A percentile compares a stretch with the other conserved stretches of the same genome.
Conservation (phyloP, 768 basidiomycete species). For the Xanthoconium stramineum region DNA sequence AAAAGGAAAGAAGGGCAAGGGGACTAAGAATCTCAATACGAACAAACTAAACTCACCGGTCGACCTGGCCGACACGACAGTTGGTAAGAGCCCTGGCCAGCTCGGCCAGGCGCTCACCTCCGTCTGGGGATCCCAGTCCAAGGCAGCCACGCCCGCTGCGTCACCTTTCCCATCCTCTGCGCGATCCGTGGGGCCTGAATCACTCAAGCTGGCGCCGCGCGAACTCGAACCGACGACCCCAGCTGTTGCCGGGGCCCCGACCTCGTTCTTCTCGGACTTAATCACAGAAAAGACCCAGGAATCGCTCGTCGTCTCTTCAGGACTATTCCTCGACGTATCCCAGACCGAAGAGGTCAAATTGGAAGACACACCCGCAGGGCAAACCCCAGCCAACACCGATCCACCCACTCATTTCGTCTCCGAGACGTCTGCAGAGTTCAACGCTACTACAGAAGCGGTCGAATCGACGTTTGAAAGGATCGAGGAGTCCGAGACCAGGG, state of each 20-base stretch:
- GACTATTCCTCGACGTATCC: conserved; percentile 15
- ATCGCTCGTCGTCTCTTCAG: background rate
- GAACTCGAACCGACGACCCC: conserved; percentile 10
- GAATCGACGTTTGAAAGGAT: conserved; percentile 7
- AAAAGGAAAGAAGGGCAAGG: conserved; percentile 19
- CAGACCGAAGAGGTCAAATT: background rate
- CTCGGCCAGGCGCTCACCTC: conserved; percentile 44
- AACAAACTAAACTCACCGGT: conserved; percentile 29
- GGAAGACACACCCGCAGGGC: conserved; percentile 10
- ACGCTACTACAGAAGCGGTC: background rate
- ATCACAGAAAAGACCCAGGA: background rate
- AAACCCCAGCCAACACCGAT: conserved; percentile 29
- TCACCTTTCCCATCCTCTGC: conserved; percentile 24
- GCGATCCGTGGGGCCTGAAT: conserved; percentile 22
- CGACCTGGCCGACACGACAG: conserved; percentile 35
- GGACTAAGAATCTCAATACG: conserved; percentile 11
- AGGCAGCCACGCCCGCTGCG: conserved; percentile 26
- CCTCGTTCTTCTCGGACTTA: background rate
- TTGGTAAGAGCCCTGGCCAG: conserved; percentile 36
- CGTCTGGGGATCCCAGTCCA: conserved; percentile 45
- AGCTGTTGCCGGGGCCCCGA: conserved; percentile 14
- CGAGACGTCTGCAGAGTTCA: conserved; percentile 1
- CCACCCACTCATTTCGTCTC: conserved; percentile 20
- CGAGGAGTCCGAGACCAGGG: conserved; percentile 8
- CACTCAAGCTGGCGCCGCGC: background rate